Conservation (phyloP, 345 rosid species). For the Luvunga scandens region DNA sequence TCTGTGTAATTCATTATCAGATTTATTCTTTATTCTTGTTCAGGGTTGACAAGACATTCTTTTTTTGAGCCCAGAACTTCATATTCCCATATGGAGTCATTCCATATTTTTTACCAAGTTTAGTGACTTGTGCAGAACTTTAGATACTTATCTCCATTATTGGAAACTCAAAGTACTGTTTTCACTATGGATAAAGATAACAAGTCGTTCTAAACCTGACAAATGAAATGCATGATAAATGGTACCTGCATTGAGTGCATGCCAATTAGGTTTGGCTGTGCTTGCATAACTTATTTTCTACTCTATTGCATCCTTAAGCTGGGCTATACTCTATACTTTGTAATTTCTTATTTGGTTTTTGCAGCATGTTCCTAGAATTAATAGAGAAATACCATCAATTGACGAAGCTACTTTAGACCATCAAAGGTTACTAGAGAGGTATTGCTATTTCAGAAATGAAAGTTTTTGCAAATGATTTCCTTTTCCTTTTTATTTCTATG, state of each 20-base stretch:
- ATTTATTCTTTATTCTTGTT: not conserved
- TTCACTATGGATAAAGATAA: not conserved
- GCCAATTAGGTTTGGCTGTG: not conserved
- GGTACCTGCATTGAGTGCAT: not conserved
- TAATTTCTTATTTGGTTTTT: slow-evolving; percentile 15
- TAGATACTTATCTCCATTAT: not conserved
- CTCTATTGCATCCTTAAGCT: not conserved
- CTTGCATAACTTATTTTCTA: slow-evolving; percentile 1
- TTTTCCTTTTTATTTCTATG: not conserved
- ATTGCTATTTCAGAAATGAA: slow-evolving; percentile 3
- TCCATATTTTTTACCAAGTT: not conserved
- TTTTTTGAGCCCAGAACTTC: not conserved
- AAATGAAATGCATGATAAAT: not conserved
- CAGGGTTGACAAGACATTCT: not conserved
- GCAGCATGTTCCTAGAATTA: slow-evolving; percentile 59
- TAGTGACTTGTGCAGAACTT: not conserved
- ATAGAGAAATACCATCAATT: slow-evolving; percentile 60
- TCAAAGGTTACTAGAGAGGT: slow-evolving; percentile 65
- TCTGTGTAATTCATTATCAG: not conserved
- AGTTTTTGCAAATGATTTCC: not conserved
- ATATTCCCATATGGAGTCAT: not conserved
- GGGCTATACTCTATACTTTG: not conserved
- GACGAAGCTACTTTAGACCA: slow-evolving; percentile 67
- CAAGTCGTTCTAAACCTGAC: not conserved
- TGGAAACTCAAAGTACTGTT: not conserved